Percentiles rank a stretch among this genome's conserved stretches.
phyloP scores from a whole-genome alignment of 768 basidiomycete species.

The Boletus reticuloceps region DNA sequence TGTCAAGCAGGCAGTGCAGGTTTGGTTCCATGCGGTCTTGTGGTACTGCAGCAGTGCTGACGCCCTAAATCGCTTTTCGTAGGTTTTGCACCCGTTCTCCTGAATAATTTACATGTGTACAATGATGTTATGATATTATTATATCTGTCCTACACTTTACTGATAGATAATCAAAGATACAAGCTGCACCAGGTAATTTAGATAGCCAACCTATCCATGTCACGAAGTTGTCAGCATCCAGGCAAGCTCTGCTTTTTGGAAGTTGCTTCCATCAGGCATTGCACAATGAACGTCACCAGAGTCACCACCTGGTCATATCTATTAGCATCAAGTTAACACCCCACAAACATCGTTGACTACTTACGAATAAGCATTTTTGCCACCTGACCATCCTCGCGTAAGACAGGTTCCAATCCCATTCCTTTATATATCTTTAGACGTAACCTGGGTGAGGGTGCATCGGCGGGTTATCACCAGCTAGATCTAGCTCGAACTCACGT shows the following conservation, averaged over 20 bases:
- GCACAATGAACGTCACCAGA: conserved; percentile 41
- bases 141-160: conserved; percentile 4
- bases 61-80: neutral
- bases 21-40: neutral
- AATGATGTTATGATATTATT: conserved; percentile 4
- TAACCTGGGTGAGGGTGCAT: conserved; percentile 41
- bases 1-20: conserved; percentile 40
- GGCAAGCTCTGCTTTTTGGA: conserved; percentile 28
- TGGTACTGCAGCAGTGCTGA: neutral
- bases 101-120: neutral
- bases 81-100: conserved; percentile 9
- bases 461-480: neutral
- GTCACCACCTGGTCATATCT: conserved; percentile 39
- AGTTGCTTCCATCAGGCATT: conserved; percentile 26
- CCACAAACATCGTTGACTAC: conserved; percentile 26
- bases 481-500: conserved; percentile 43
- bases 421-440: conserved; percentile 68
- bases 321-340: neutral
- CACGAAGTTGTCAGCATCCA: conserved; percentile 38
- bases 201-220: neutral
- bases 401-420: conserved; percentile 67
- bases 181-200: neutral
- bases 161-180: neutral
- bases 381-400: conserved; percentile 48
- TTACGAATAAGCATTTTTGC: conserved; percentile 68